Percentiles rank a stretch among this genome's conserved stretches.
phyloP scores from a whole-genome alignment of 345 rosid genomes.

The Eucalyptus viminalis region DNA sequence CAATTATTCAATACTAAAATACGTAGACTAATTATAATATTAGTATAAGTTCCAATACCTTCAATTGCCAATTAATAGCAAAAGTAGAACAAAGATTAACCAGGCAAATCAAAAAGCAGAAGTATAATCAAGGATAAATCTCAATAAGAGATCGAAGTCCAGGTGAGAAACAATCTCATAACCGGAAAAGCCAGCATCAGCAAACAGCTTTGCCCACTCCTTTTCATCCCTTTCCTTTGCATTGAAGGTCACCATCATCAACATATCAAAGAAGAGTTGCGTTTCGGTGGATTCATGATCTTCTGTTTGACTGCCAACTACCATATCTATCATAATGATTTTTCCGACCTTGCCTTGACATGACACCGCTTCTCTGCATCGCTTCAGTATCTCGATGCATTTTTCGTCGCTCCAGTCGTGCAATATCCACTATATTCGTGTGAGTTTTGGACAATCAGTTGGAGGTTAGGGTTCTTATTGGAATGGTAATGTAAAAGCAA shows the following conservation, averaged over 20 bases:
- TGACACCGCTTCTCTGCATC: neutral
- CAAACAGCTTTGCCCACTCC: constrained; percentile 20
- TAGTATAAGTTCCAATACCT: neutral
- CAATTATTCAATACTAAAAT: too few species aligned
- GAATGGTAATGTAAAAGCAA: neutral
- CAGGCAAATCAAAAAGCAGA: neutral
- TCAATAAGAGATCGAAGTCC: constrained; percentile 8
- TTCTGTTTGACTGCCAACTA: neutral
- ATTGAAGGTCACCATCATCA: neutral
- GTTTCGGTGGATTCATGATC: neutral
- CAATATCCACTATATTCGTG: neutral
- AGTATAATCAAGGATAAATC: neutral
- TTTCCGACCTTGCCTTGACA: neutral
- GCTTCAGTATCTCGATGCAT: neutral
- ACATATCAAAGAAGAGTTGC: constrained; percentile 3
- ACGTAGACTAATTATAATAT: too few species aligned
- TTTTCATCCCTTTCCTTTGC: constrained; percentile 13
- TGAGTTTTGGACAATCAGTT: neutral
- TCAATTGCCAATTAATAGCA: neutral
- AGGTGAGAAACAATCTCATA: constrained; percentile 1
- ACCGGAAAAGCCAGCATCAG: constrained; percentile 6
- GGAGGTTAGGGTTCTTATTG: neutral
- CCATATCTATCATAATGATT: neutral
- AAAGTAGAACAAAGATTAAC: neutral
- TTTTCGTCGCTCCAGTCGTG: neutral